phyloP scores from a whole-genome alignment of 2,329 filamentous ascomycete species.

The Rutstroemia sp. region DNA sequence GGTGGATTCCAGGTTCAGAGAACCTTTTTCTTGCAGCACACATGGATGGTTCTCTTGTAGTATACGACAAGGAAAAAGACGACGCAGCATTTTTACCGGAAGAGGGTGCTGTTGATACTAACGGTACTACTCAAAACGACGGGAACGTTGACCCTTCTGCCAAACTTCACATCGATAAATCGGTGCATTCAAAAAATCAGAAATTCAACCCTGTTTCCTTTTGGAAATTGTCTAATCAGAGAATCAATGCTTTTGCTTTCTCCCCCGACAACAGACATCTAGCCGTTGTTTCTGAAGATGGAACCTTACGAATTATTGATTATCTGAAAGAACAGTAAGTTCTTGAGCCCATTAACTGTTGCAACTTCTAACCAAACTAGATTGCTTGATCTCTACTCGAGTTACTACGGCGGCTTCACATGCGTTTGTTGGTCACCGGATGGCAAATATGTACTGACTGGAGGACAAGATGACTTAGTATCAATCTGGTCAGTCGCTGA shows the following conservation, averaged over 20 bases:
- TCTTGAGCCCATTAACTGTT: not conserved
- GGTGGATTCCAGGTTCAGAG: slow-evolving; percentile 91
- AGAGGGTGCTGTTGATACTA: slow-evolving; percentile 37
- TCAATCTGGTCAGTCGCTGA: slow-evolving; percentile 92
- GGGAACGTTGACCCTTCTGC: slow-evolving; percentile 29
- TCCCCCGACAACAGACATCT: slow-evolving; percentile 83
- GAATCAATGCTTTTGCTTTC: slow-evolving; percentile 86
- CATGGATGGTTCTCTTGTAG: slow-evolving; percentile 81
- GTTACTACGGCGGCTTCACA: slow-evolving; percentile 88
- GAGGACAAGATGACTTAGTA: slow-evolving; percentile 91
- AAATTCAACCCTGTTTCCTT: slow-evolving; percentile 86
- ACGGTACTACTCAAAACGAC: slow-evolving; percentile 27
- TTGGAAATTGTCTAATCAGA: slow-evolving; percentile 88
- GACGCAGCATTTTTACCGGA: slow-evolving; percentile 74
- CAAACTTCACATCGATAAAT: slow-evolving; percentile 72
- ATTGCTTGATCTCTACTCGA: slow-evolving; percentile 77
- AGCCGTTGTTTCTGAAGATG: slow-evolving; percentile 87
- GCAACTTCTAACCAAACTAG: slow-evolving; percentile 36
- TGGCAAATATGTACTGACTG: slow-evolving; percentile 89
- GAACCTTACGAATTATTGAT: slow-evolving; percentile 81
- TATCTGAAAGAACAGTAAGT: slow-evolving; percentile 81
- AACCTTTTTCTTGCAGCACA: slow-evolving; percentile 88
- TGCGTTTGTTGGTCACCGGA: slow-evolving; percentile 98
- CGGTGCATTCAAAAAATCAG: slow-evolving; percentile 87
- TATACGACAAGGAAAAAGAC: slow-evolving; percentile 97